Evolutionary conservation across 2,329 filamentous ascomycete genomes (phyloP).

Genomic region (Hypoxylon sp.): DNA sequence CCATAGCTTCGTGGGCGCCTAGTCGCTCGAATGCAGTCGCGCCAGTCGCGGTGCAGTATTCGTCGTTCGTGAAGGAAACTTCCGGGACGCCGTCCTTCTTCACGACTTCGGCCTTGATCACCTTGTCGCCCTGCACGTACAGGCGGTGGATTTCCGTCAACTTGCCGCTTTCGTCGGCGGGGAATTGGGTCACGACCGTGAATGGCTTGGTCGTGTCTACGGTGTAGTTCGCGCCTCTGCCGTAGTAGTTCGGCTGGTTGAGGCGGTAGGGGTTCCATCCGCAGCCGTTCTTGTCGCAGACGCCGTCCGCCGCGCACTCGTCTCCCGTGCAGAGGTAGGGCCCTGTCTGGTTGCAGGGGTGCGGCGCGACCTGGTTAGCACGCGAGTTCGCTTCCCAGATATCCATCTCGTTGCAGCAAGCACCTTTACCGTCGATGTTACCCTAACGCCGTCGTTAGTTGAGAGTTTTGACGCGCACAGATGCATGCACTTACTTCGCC

Average conservation of each 20-base stretch:
- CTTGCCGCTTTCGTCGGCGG: slow-evolving; percentile 52
- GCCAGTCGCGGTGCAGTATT: slow-evolving; percentile 56
- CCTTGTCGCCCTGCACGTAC: slow-evolving; percentile 56
- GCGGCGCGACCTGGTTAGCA: slow-evolving; percentile 56
- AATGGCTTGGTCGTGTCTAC: slow-evolving; percentile 57
- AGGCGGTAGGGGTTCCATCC: slow-evolving; percentile 57
- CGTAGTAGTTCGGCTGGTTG: slow-evolving; percentile 54
- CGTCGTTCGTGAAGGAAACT: slow-evolving; percentile 55
- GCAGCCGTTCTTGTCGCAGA: slow-evolving; percentile 57
- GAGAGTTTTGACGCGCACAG: too few relatives aligned
- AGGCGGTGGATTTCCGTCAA: slow-evolving; percentile 55
- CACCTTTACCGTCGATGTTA: slow-evolving; percentile 55
- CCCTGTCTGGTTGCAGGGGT: slow-evolving; percentile 56
- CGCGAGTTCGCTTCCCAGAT: slow-evolving; percentile 59
- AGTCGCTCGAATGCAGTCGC: slow-evolving; percentile 54
- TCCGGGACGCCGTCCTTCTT: slow-evolving; percentile 55
- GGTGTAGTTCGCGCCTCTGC: slow-evolving; percentile 49
- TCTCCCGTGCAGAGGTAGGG: slow-evolving; percentile 54
- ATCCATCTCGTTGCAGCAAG: slow-evolving; percentile 60
- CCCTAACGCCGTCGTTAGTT: slow-evolving; percentile 48
- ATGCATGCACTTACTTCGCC: slow-evolving; percentile 53
- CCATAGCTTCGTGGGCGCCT: slow-evolving; percentile 61
- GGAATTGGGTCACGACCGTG: slow-evolving; percentile 58
- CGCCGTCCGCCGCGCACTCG: slow-evolving; percentile 52
- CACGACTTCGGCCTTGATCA: slow-evolving; percentile 54